Percentiles rank a stretch among this genome's conserved stretches.
These are phyloP conservation scores for Micractinium conductrix DNA, from an alignment of 139 green algal species.

Conservation along the genomic window DNA sequence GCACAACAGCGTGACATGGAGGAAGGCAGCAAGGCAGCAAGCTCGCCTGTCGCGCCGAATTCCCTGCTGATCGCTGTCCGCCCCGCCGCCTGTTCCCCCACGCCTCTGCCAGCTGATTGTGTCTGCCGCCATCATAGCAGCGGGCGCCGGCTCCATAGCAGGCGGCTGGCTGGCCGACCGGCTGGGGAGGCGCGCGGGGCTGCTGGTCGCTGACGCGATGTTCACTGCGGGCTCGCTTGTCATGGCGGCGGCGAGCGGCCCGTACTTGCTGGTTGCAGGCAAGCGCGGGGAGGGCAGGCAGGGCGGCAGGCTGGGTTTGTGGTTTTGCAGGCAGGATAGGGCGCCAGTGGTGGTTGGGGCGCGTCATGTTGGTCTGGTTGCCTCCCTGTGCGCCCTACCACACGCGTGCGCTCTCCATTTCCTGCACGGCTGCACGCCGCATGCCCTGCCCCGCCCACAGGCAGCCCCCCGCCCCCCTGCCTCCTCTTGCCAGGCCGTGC, in stretches of 20 bases:
- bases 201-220: conserved; percentile 59
- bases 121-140: conserved; percentile 53
- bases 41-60: too few relatives aligned
- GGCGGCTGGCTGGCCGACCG: conserved; percentile 65
- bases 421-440: neutral
- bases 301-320: too few relatives aligned
- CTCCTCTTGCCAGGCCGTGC: conserved; percentile 46
- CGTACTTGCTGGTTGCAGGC: conserved; percentile 50
- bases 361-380: too few relatives aligned
- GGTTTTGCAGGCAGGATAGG: too few relatives aligned
- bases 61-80: too few relatives aligned
- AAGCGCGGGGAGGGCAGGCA: neutral
- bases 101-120: conserved; percentile 56
- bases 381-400: too few relatives aligned
- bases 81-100: too few relatives aligned
- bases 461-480: neutral
- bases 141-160: conserved; percentile 52
- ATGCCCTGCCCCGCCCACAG: neutral
- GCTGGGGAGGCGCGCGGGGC: conserved; percentile 35
- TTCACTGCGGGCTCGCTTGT: conserved; percentile 51
- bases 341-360: too few relatives aligned
- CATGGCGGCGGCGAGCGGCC: conserved; percentile 48
- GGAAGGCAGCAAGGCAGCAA: too few relatives aligned
- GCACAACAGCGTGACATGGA: too few relatives aligned
- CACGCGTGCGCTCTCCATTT: neutral